Percentiles rank a stretch among this genome's conserved stretches.
Evolutionary conservation across 495 filamentous ascomycete genomes (phyloP).

Genomic region (Aspergillus nanangensis): DNA sequence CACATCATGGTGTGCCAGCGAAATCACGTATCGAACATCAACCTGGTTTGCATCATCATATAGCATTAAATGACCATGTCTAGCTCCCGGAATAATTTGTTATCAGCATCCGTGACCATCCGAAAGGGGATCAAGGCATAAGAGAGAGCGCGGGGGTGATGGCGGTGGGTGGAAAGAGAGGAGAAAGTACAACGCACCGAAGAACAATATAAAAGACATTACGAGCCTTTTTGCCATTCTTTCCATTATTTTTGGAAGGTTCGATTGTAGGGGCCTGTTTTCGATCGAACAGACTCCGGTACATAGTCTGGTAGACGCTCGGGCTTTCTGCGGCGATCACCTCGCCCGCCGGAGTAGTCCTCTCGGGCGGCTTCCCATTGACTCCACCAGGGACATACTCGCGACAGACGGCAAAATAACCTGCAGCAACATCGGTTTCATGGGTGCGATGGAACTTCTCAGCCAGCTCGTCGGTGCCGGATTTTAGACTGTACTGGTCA

Average conservation of each 20-base stretch:
- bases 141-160: too few species aligned
- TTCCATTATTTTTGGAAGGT: constrained; percentile 45
- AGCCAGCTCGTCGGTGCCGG: constrained; percentile 44
- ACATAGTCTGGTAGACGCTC: constrained; percentile 97
- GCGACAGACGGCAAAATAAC: constrained; percentile 91
- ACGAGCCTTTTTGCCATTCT: constrained; percentile 64
- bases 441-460: constrained; percentile 54
- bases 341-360: constrained; percentile 74
- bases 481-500: constrained; percentile 46
- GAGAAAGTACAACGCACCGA: constrained; percentile 48
- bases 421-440: constrained; percentile 81
- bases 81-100: constrained; percentile 24
- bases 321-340: constrained; percentile 69
- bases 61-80: constrained; percentile 94
- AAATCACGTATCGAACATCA: constrained; percentile 93
- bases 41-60: constrained; percentile 87
- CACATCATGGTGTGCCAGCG: constrained; percentile 80
- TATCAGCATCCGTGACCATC: constrained; percentile 10
- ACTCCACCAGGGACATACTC: constrained; percentile 88
- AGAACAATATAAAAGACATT: constrained; percentile 96
- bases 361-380: constrained; percentile 85
- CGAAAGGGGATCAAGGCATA: not conserved
- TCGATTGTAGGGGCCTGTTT: constrained; percentile 56
- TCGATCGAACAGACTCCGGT: constrained; percentile 89
- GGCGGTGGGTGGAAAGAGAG: not conserved